Evolutionary conservation across 805 yeast genomes (phyloP).

Genomic region (Candida ortonii): DNA sequence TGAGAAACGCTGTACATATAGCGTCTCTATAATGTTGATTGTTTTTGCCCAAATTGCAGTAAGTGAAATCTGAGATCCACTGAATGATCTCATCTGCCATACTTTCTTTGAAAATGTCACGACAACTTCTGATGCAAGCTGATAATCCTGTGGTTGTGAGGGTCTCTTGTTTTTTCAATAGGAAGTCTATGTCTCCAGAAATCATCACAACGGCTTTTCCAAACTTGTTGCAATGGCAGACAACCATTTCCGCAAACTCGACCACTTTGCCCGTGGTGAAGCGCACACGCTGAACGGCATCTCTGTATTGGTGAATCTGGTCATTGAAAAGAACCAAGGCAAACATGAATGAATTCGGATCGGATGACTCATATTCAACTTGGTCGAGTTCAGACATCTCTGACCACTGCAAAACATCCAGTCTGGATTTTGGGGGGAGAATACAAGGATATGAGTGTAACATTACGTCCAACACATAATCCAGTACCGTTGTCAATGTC

Average conservation of each 20-base stretch:
- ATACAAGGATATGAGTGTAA: slow-evolving; percentile 43
- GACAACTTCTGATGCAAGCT: slow-evolving; percentile 59
- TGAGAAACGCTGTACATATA: slow-evolving; percentile 56
- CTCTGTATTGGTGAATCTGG: slow-evolving; percentile 69
- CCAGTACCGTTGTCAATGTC: slow-evolving; percentile 49
- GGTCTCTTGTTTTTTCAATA: slow-evolving; percentile 52
- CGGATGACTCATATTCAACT: slow-evolving; percentile 42
- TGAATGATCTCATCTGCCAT: slow-evolving; percentile 67
- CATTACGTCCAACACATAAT: slow-evolving; percentile 62
- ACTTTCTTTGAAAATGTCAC: slow-evolving; percentile 77
- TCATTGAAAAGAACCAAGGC: slow-evolving; percentile 72
- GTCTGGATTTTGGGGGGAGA: slow-evolving; percentile 23
- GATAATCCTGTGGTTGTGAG: slow-evolving; percentile 64
- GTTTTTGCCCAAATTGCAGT: slow-evolving; percentile 50
- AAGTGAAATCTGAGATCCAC: slow-evolving; percentile 64
- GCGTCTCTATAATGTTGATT: slow-evolving; percentile 45
- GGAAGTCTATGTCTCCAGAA: slow-evolving; percentile 47
- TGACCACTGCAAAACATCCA: slow-evolving; percentile 26
- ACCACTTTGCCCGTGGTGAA: slow-evolving; percentile 60
- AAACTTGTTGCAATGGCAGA: slow-evolving; percentile 53
- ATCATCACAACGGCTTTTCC: slow-evolving; percentile 72
- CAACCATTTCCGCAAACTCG: slow-evolving; percentile 71
- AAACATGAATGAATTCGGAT: slow-evolving; percentile 46
- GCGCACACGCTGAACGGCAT: slow-evolving; percentile 65
- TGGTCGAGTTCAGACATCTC: slow-evolving; percentile 30